Conservation (phyloP, 495 filamentous ascomycete genomes). For the Neurospora intermedia region DNA sequence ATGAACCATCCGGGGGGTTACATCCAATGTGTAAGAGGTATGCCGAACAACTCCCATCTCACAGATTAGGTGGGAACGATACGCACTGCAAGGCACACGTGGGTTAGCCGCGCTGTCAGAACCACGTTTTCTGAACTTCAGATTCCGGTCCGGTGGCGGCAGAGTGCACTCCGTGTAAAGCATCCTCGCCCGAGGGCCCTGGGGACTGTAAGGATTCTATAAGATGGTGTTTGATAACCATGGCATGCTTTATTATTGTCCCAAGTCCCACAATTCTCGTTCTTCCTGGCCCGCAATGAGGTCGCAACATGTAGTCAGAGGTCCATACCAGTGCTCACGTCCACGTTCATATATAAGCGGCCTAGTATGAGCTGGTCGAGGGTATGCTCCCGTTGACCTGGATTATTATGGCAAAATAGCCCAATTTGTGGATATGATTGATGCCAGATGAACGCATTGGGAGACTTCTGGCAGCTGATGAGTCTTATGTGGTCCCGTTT, state of each 20-base stretch:
- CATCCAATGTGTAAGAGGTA: background rate
- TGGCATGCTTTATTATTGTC: background rate
- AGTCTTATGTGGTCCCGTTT: background rate
- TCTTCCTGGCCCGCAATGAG: background rate
- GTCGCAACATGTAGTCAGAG: background rate
- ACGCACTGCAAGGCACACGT: background rate
- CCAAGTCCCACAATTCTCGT: background rate
- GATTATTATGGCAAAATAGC: background rate
- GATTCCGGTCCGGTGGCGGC: background rate
- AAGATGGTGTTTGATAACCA: background rate
- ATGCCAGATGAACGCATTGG: background rate
- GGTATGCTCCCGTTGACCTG: background rate
- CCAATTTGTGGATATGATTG: background rate
- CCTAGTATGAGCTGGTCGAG: background rate
- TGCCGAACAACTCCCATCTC: background rate
- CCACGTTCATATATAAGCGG: too few relatives aligned
- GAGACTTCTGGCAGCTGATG: background rate
- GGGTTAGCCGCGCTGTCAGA: background rate
- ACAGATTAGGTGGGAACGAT: background rate
- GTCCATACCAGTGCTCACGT: background rate
- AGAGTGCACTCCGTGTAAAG: background rate
- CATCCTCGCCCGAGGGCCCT: background rate
- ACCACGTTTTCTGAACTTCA: background rate
- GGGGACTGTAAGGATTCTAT: background rate
- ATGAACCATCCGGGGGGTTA: background rate